A percentile compares a stretch with the other conserved stretches of the same genome.
Conservation (phyloP, 345 rosid genomes). For the Ceriops tagal region DNA sequence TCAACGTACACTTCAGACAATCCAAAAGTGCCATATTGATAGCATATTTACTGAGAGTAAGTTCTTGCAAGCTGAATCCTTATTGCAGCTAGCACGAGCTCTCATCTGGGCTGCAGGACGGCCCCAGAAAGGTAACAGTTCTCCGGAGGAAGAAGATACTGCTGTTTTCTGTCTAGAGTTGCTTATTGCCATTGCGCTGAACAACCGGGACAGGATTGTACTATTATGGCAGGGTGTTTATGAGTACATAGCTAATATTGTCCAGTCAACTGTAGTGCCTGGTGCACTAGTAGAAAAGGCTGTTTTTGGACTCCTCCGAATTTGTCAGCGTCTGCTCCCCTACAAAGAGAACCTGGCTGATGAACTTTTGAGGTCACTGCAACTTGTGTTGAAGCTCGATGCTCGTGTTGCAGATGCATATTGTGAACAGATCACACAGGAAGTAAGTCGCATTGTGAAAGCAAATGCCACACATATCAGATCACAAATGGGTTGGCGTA, state of each 20-base stretch:
- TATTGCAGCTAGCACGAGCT: constrained; percentile 88
- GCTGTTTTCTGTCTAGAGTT: constrained; percentile 97
- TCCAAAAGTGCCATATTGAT: constrained; percentile 97
- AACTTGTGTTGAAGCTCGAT: constrained; percentile 95
- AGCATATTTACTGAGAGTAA: constrained; percentile 96
- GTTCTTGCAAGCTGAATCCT: constrained; percentile 93
- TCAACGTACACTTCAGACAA: constrained; percentile 90
- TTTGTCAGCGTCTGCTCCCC: constrained; percentile 95
- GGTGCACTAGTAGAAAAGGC: constrained; percentile 93
- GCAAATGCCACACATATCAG: constrained; percentile 92
- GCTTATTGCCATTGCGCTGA: constrained; percentile 93
- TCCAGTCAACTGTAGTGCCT: constrained; percentile 94
- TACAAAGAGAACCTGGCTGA: constrained; percentile 97
- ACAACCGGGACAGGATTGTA: constrained; percentile 88
- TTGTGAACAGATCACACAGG: constrained; percentile 91
- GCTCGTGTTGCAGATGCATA: constrained; percentile 98
- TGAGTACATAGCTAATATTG: constrained; percentile 93
- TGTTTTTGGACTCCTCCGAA: constrained; percentile 91
- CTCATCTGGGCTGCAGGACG: constrained; percentile 97
- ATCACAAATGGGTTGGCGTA: constrained; percentile 94
- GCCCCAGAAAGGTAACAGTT: constrained; percentile 84
- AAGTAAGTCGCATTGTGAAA: constrained; percentile 93
- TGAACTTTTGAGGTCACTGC: constrained; percentile 93
- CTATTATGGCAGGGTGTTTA: constrained; percentile 98
- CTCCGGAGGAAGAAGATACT: constrained; percentile 98